Evolutionary conservation across 768 basidiomycete species (phyloP).

Genomic region (Lentinula boryana): DNA sequence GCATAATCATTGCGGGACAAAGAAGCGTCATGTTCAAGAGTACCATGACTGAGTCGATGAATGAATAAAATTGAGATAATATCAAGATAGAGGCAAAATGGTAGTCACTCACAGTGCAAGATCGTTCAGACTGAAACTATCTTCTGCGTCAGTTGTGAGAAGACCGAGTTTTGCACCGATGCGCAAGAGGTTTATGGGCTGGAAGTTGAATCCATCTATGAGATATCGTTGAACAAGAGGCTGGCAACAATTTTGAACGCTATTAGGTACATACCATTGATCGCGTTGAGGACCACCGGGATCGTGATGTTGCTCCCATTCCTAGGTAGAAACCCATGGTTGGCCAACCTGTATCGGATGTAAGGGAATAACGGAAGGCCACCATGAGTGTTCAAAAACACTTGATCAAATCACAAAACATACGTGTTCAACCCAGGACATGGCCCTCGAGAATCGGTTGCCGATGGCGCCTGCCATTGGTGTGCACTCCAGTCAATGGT

Average conservation of each 20-base stretch:
- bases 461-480: not conserved
- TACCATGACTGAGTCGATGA: not conserved
- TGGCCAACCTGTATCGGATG: not conserved
- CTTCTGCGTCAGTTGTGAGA: slow-evolving; percentile 11
- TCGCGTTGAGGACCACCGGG: not conserved
- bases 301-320: slow-evolving; percentile 7
- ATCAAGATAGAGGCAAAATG: not conserved
- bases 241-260: too few species aligned
- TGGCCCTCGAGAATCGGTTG: not conserved
- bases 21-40: slow-evolving; percentile 6
- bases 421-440: slow-evolving; percentile 10
- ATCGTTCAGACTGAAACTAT: slow-evolving; percentile 12
- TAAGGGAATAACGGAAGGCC: not conserved
- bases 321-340: slow-evolving; percentile 8
- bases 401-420: not conserved
- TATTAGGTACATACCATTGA: not conserved
- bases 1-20: not conserved
- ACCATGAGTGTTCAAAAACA: too few species aligned
- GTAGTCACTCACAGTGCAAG: slow-evolving; percentile 9
- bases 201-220: not conserved
- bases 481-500: slow-evolving; percentile 3
- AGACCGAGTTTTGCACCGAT: slow-evolving; percentile 10
- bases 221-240: not conserved
- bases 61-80: not conserved
- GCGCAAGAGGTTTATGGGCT: not conserved